These are phyloP conservation scores for Ramaria sp. DNA, from an alignment of 768 basidiomycete species.

Conservation along the genomic window DNA sequence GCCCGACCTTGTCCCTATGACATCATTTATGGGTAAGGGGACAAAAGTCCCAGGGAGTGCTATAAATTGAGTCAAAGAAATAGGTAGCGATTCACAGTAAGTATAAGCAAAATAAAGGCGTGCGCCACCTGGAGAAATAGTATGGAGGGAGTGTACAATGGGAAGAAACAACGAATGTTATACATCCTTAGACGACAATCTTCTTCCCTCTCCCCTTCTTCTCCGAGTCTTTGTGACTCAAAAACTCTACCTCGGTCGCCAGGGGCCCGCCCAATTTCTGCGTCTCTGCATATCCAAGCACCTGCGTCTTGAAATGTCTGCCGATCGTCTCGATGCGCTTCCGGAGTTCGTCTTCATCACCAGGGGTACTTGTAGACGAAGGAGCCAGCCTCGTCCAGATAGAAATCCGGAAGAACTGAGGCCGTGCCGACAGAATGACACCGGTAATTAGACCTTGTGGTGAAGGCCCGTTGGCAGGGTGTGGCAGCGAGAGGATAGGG, in stretches of 20 bases:
- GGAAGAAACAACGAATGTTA: not conserved
- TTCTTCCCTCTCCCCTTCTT: constrained; percentile 80
- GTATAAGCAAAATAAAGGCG: not conserved
- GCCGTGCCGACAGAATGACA: constrained; percentile 90
- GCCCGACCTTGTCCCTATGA: not conserved
- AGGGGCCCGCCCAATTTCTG: constrained; percentile 74
- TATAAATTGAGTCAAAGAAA: not conserved
- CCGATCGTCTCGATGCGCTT: constrained; percentile 80
- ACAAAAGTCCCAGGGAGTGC: not conserved
- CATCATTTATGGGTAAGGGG: not conserved
- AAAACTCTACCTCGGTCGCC: constrained; percentile 89
- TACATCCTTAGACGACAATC: constrained; percentile 37
- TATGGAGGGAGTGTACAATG: not conserved
- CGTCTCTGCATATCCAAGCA: constrained; percentile 71
- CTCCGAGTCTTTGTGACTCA: constrained; percentile 91
- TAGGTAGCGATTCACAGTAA: not conserved
- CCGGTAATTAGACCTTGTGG: constrained; percentile 71
- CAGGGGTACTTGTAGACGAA: constrained; percentile 17
- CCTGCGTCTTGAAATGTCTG: constrained; percentile 81
- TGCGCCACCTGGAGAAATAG: not conserved
- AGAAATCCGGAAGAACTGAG: constrained; percentile 90
- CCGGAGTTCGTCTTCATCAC: constrained; percentile 47
- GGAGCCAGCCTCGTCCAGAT: constrained; percentile 95
- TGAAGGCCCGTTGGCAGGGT: constrained; percentile 20
- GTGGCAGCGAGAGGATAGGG: constrained; percentile 52